phyloP scores from a whole-genome alignment of 2,329 filamentous ascomycete genomes.

The Thelonectria olida region DNA sequence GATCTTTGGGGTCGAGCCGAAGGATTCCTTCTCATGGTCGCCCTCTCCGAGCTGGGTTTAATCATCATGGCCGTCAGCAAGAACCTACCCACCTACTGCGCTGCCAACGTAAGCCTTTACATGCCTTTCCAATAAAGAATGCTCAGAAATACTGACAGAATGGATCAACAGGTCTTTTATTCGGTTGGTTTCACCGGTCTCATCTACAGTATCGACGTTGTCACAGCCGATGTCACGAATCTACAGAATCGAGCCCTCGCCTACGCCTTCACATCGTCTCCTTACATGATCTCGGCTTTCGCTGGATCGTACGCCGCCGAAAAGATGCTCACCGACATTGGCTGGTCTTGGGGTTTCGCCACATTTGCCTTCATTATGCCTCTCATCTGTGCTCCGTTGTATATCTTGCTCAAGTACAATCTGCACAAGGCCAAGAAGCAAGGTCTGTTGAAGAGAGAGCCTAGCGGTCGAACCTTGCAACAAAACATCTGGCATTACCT shows the following conservation, averaged over 20 bases:
- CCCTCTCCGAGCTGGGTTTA: conserved; percentile 57
- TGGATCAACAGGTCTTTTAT: conserved; percentile 62
- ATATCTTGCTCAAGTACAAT: conserved; percentile 63
- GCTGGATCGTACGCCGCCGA: conserved; percentile 41
- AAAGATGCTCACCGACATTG: conserved; percentile 31
- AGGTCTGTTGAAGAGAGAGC: conserved; percentile 52
- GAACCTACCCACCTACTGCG: conserved; percentile 53
- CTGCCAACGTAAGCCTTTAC: conserved; percentile 52
- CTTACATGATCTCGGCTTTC: conserved; percentile 57
- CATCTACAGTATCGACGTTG: conserved; percentile 68
- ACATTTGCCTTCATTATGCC: conserved; percentile 73
- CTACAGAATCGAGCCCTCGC: conserved; percentile 52
- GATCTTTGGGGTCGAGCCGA: conserved; percentile 70
- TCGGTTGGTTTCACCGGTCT: conserved; percentile 69
- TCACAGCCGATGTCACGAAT: conserved; percentile 69
- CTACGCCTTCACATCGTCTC: conserved; percentile 51
- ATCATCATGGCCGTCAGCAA: conserved; percentile 69
- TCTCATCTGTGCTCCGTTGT: conserved; percentile 66
- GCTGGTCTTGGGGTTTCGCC: conserved; percentile 58
- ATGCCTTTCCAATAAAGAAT: background rate
- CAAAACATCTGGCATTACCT: conserved; percentile 51
- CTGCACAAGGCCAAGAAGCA: conserved; percentile 63
- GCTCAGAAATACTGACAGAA: background rate
- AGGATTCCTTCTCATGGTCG: conserved; percentile 63
- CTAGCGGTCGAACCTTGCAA: conserved; percentile 52